A percentile compares a stretch with the other conserved stretches of the same genome.
phyloP scores from a whole-genome alignment of 2,329 filamentous ascomycete genomes.

The Botrytis fragariae region DNA sequence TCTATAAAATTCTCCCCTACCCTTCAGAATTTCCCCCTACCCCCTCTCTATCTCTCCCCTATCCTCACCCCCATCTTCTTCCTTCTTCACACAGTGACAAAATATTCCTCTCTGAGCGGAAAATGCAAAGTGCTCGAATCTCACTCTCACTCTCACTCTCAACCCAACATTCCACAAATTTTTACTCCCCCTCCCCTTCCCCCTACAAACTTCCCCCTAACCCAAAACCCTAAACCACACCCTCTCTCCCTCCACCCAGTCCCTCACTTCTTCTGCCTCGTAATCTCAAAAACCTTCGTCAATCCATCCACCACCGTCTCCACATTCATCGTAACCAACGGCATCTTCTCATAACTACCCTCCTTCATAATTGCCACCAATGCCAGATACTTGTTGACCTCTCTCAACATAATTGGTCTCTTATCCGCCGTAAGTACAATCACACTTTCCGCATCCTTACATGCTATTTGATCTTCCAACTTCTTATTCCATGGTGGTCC shows the following conservation, averaged over 20 bases:
- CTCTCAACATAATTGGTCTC: constrained; percentile 64
- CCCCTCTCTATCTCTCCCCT: neutral
- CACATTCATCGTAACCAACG: constrained; percentile 83
- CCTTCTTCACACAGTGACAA: neutral
- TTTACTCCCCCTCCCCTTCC: neutral
- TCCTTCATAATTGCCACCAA: constrained; percentile 86
- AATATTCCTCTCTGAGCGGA: neutral
- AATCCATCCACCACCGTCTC: constrained; percentile 77
- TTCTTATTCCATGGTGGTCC: constrained; percentile 59
- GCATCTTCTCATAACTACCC: constrained; percentile 79
- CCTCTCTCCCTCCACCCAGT: neutral
- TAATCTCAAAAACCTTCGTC: constrained; percentile 74
- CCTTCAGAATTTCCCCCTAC: too few species aligned
- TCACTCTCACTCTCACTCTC: neutral
- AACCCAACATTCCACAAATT: neutral
- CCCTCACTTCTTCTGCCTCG: constrained; percentile 50
- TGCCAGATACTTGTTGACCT: constrained; percentile 72
- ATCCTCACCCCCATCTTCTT: neutral
- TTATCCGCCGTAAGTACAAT: constrained; percentile 62
- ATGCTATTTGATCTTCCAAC: constrained; percentile 64
- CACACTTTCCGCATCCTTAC: constrained; percentile 64
- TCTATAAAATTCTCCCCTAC: too few species aligned
- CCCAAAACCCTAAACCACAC: neutral
- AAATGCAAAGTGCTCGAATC: neutral
- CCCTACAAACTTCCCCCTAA: neutral